Conservation (phyloP, 495 filamentous ascomycete genomes). For the Penicillium malachiteum region DNA sequence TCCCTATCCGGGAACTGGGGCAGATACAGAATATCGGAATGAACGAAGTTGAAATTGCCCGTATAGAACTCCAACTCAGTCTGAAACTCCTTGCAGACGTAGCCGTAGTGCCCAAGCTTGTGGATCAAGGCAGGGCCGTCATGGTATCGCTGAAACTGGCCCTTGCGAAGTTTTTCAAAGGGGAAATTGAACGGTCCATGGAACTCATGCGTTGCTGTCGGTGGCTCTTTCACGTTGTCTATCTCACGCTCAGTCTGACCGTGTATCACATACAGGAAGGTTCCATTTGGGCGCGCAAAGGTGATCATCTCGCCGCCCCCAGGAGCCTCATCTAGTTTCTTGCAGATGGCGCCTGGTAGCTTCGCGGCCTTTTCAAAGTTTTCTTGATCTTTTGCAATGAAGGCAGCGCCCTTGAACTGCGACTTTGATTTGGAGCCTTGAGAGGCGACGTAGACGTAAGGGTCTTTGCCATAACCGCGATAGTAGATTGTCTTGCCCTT, state of each 20-base stretch:
- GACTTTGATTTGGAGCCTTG: slow-evolving; percentile 42
- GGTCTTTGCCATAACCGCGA: slow-evolving; percentile 59
- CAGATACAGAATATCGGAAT: slow-evolving; percentile 41
- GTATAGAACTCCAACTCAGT: slow-evolving; percentile 62
- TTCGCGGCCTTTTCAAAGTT: slow-evolving; percentile 11
- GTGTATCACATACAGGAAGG: slow-evolving; percentile 22
- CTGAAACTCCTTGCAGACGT: slow-evolving; percentile 57
- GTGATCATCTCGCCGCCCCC: neutral
- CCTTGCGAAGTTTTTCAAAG: slow-evolving; percentile 17
- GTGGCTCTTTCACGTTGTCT: neutral
- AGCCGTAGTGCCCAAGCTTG: slow-evolving; percentile 73
- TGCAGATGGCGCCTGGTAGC: neutral
- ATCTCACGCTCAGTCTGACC: slow-evolving; percentile 20
- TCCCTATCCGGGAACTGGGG: slow-evolving; percentile 53
- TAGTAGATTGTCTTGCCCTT: slow-evolving; percentile 43
- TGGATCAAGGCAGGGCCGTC: slow-evolving; percentile 62
- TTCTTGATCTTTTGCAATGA: slow-evolving; percentile 53
- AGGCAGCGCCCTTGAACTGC: slow-evolving; percentile 53
- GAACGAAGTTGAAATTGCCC: slow-evolving; percentile 64
- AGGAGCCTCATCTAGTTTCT: neutral
- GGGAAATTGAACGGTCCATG: slow-evolving; percentile 15
- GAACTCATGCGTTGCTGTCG: neutral
- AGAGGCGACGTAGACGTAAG: slow-evolving; percentile 49
- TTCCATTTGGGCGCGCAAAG: slow-evolving; percentile 21
- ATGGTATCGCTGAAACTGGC: slow-evolving; percentile 39